These are phyloP conservation scores for Exsudoporus frostii DNA, from an alignment of 768 basidiomycete species.

Conservation along the genomic window DNA sequence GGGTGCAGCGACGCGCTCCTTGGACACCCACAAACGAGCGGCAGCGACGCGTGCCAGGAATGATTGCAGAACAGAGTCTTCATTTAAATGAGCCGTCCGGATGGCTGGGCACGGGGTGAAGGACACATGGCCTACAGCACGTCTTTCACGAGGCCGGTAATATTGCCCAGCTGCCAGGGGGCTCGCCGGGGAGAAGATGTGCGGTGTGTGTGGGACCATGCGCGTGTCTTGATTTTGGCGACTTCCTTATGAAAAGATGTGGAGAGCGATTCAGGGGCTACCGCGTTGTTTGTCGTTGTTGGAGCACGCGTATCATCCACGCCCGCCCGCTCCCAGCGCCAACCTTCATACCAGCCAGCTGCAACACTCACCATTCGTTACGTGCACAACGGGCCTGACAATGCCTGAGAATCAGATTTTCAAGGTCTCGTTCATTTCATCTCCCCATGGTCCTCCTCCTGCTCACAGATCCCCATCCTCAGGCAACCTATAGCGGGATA, in stretches of 20 bases:
- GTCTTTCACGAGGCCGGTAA: slow-evolving; percentile 19
- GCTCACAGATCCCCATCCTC: slow-evolving; percentile 13
- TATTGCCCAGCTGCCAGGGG: not conserved
- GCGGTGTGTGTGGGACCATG: not conserved
- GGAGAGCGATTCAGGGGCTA: slow-evolving; percentile 13
- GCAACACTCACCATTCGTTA: slow-evolving; percentile 3
- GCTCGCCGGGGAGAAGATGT: not conserved
- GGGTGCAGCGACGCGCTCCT: not conserved
- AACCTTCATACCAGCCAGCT: slow-evolving; percentile 4
- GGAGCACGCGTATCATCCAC: slow-evolving; percentile 34
- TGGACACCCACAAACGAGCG: not conserved
- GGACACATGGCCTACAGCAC: slow-evolving; percentile 15
- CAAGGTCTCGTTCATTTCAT: slow-evolving; percentile 51
- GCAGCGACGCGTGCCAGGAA: not conserved
- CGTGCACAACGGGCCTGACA: slow-evolving; percentile 9
- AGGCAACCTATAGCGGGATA: slow-evolving; percentile 93
- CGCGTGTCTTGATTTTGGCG: too few relatives aligned
- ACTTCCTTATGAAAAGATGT: not conserved
- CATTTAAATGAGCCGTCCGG: not conserved
- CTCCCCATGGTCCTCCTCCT: not conserved
- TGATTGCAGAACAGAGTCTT: not conserved
- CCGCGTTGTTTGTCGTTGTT: slow-evolving; percentile 42
- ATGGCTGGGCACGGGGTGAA: slow-evolving; percentile 15
- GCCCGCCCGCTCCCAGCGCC: slow-evolving; percentile 19
- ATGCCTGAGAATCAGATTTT: slow-evolving; percentile 89